Evolutionary conservation across 805 yeast species (phyloP), one percentile per base, ranked within the genome.

Genomic region (Grigorovia humatica): DNA sequence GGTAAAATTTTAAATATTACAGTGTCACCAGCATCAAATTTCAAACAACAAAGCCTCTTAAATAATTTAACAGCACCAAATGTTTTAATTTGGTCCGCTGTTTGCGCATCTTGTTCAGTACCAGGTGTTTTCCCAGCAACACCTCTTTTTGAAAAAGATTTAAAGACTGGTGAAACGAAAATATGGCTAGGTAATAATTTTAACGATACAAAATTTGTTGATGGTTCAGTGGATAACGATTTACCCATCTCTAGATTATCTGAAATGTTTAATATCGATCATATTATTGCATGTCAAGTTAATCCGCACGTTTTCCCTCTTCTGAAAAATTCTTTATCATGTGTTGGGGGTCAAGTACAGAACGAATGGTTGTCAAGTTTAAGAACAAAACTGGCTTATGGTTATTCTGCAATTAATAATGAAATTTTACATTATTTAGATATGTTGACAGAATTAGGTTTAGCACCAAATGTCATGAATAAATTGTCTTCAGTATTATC

Each of bases 181-280:
- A 88, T 88, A 59, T 93, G 98, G 98, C 83, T 86, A 53, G 78
- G 78, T 27, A 64, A 62, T 42, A 76, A 83, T 18, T 75, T 88
- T 0, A 79, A 84, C 41, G 47, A 23, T 6, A 23, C 46, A 9
- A 84, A 85, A 59, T 93, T 85, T 68, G 90, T 93, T 32, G 99
- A 93, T 67, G 99, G 99, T 0, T 88, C 96, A 0, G 96, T 93
- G 8, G 95, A 91, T 62, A 87, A 88, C 56, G 99, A 93, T 66
- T 70, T 93, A 49, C 99, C 99, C 3, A 83, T 89, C 29, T 77
- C 95, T 1, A 77, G 97, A 58, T 73, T 93, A 20, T 84, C 95
- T 19, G 99, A 93, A 64, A 89, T 93, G 96, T 93, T 93, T 67
- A 91, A 93, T 62, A 96, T 93, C 32, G 96, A 93, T 65, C 96